Evolutionary conservation across 2,329 filamentous ascomycete genomes (phyloP).

Genomic region (Botrytis squamosa): DNA sequence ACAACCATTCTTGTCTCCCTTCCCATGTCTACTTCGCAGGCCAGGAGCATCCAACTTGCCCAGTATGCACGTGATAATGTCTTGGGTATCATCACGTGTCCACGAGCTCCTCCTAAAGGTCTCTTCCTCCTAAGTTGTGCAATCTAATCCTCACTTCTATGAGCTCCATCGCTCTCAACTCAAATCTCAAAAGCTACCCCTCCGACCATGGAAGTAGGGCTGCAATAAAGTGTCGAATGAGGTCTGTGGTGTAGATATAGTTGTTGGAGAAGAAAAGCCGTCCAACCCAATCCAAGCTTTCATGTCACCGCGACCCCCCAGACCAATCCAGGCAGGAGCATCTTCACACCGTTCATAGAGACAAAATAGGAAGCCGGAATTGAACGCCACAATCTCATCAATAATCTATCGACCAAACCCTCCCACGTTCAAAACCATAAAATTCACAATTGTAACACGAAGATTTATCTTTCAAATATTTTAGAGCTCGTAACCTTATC

Average conservation of each 20-base stretch:
- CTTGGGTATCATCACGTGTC: rapidly evolving
- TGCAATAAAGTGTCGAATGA: too few species aligned
- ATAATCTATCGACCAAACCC: too few species aligned
- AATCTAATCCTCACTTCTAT: not conserved
- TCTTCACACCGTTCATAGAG: not conserved
- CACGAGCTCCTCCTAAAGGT: not conserved
- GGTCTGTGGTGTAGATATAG: too few species aligned
- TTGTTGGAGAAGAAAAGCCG: too few species aligned
- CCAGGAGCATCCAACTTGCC: not conserved
- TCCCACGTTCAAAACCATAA: too few species aligned
- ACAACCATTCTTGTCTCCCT: too few species aligned
- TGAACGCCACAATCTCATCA: not conserved
- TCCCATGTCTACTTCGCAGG: not conserved
- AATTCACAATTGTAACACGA: not conserved
- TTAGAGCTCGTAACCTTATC: not conserved
- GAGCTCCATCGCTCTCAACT: not conserved
- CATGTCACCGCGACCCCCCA: not conserved
- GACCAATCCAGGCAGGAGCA: not conserved
- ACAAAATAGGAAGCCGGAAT: too few species aligned
- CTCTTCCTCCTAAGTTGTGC: not conserved
- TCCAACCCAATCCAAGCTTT: not conserved
- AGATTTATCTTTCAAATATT: not conserved
- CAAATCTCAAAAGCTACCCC: not conserved
- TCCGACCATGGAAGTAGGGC: too few species aligned
- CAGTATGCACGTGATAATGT: rapidly evolving